These are phyloP conservation scores for Rehmannia glutinosa DNA, from an alignment of 257 asterid genomes.

Conservation along the genomic window DNA sequence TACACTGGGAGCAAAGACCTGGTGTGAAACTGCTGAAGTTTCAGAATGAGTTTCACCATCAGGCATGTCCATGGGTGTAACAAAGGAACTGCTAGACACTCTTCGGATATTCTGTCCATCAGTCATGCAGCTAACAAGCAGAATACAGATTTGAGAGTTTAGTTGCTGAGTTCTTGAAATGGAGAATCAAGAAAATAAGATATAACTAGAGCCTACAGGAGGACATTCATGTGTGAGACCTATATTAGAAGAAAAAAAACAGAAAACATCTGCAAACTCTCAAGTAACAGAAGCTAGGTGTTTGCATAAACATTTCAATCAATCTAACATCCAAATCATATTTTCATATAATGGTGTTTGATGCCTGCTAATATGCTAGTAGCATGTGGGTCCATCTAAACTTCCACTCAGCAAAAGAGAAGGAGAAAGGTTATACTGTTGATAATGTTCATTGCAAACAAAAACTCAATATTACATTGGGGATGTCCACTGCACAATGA, in stretches of 20 bases:
- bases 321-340: not conserved
- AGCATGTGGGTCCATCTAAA: not conserved
- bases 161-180: not conserved
- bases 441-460: not conserved
- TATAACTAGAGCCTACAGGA: not conserved
- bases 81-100: conserved; percentile 22
- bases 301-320: not conserved
- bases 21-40: conserved; percentile 31
- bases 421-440: not conserved
- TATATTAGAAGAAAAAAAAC: not conserved
- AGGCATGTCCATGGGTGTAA: conserved; percentile 9
- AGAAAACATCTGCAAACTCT: not conserved
- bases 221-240: no score
- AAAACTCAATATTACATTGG: not conserved
- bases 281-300: not conserved
- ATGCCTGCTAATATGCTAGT: not conserved
- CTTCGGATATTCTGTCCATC: conserved; percentile 31
- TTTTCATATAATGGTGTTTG: not conserved
- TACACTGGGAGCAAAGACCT: conserved; percentile 21
- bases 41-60: conserved; percentile 22
- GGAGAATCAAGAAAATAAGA: not conserved
- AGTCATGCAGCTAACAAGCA: conserved; percentile 49
- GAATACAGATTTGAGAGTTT: conserved; percentile 1
- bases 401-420: conserved; percentile 1
- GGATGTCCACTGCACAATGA: conserved; percentile 6